A percentile compares a stretch with the other conserved stretches of the same genome.
Evolutionary conservation across 2,329 filamentous ascomycete genomes (phyloP).

Genomic region (Calonectria hongkongensis): DNA sequence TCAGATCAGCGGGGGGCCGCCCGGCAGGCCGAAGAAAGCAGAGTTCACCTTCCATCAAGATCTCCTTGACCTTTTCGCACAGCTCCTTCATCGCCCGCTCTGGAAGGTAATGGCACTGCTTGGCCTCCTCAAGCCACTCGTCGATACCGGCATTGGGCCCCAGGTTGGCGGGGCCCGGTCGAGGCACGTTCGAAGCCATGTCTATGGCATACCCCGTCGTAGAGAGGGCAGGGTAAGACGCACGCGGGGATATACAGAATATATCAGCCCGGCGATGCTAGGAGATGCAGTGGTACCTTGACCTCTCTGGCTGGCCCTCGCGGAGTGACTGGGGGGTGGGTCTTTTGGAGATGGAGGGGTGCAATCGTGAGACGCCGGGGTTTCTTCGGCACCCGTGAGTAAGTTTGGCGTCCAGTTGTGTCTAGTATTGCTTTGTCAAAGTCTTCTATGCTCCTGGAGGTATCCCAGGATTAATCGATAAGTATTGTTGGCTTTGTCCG

Average conservation of each 20-base stretch:
- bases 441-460: neutral
- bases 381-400: conserved; percentile 51
- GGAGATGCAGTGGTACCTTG: conserved; percentile 52
- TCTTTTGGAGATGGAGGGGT: conserved; percentile 56
- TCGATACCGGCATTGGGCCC: conserved; percentile 89
- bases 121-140: conserved; percentile 97
- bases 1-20: conserved; percentile 43
- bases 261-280: conserved; percentile 52
- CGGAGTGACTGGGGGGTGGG: conserved; percentile 54
- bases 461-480: conserved; percentile 9
- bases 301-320: conserved; percentile 38
- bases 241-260: conserved; percentile 44
- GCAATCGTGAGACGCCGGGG: conserved; percentile 55
- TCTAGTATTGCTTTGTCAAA: conserved; percentile 19
- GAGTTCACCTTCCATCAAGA: conserved; percentile 91
- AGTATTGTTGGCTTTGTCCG: conserved; percentile 1
- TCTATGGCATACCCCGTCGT: conserved; percentile 53
- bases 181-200: conserved; percentile 78
- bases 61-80: conserved; percentile 99
- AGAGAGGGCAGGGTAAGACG: conserved; percentile 43
- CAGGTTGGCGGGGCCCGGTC: conserved; percentile 92
- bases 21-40: conserved; percentile 23
- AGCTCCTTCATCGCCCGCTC: conserved; percentile 98
- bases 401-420: neutral
- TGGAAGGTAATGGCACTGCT: conserved; percentile 97